Conservation (phyloP, 495 filamentous ascomycete genomes). For the Collariella sp. region DNA sequence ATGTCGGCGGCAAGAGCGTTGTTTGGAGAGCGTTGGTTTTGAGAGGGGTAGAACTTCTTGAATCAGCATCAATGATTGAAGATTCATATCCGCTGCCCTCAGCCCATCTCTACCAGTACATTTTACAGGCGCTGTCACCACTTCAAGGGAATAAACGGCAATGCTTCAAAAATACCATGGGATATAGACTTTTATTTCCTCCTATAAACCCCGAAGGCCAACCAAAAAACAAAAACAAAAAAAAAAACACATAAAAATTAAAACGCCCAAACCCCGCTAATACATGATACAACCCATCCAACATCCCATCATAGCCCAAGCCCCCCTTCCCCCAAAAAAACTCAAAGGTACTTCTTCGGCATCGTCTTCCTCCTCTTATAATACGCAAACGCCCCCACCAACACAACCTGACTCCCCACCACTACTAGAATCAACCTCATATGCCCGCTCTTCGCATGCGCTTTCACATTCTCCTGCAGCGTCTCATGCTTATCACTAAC, state of each 20-base stretch:
- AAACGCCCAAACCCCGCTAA: neutral
- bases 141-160: too few species aligned
- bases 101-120: too few species aligned
- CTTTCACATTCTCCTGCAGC: slow-evolving; percentile 50
- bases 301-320: slow-evolving; percentile 7
- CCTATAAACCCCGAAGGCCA: neutral
- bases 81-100: too few species aligned
- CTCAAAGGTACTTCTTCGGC: slow-evolving; percentile 87
- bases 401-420: slow-evolving; percentile 63
- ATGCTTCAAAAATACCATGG: slow-evolving; percentile 4
- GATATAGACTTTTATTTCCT: neutral
- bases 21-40: too few species aligned
- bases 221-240: neutral
- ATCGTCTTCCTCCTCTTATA: slow-evolving; percentile 75
- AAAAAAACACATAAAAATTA: neutral
- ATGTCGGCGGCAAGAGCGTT: too few species aligned
- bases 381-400: slow-evolving; percentile 59
- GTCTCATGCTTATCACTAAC: slow-evolving; percentile 64
- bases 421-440: slow-evolving; percentile 65
- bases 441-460: slow-evolving; percentile 54
- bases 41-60: too few species aligned
- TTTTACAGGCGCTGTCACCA: too few species aligned
- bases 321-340: neutral
- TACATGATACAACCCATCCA: neutral
- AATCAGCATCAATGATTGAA: too few species aligned